Percentiles rank a stretch among this genome's conserved stretches.
Evolutionary conservation across 2,329 filamentous ascomycete species (phyloP).

Genomic region (Aureobasidium vineae): DNA sequence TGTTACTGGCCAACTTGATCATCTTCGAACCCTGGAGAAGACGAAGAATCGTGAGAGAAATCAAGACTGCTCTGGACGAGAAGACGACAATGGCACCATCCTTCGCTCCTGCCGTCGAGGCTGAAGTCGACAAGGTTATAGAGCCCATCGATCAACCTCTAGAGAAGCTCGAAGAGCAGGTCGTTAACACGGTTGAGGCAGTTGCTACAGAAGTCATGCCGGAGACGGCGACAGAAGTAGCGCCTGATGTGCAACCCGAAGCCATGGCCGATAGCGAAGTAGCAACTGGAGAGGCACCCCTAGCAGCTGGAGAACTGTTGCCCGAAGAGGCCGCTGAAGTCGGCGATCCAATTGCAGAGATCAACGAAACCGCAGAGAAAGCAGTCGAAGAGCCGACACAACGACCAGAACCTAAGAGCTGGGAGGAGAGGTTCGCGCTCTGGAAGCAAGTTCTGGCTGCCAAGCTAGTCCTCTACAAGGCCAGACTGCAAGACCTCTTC

Average conservation of each 20-base stretch:
- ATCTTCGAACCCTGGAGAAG: slow-evolving; percentile 92
- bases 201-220: slow-evolving; percentile 28
- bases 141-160: slow-evolving; percentile 19
- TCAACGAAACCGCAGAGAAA: background rate
- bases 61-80: slow-evolving; percentile 67
- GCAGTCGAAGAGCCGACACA: background rate
- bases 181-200: slow-evolving; percentile 30
- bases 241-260: slow-evolving; percentile 5
- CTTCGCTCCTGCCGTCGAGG: slow-evolving; percentile 3
- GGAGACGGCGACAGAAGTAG: slow-evolving; percentile 7
- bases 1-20: slow-evolving; percentile 83
- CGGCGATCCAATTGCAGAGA: background rate
- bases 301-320: slow-evolving; percentile 32
- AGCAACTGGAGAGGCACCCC: slow-evolving; percentile 23
- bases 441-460: slow-evolving; percentile 5
- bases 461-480: background rate
- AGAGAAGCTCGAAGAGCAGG: slow-evolving; percentile 33
- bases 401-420: slow-evolving; percentile 3
- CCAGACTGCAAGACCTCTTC: slow-evolving; percentile 39
- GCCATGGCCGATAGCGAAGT: slow-evolving; percentile 10
- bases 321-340: slow-evolving; percentile 32
- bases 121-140: background rate
- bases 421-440: slow-evolving; percentile 15
- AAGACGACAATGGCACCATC: slow-evolving; percentile 51
- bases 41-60: slow-evolving; percentile 73